Evolutionary conservation across 305 asterid species (phyloP), one percentile per base, ranked within the genome.

Genomic region (Fraxinus albicans): DNA sequence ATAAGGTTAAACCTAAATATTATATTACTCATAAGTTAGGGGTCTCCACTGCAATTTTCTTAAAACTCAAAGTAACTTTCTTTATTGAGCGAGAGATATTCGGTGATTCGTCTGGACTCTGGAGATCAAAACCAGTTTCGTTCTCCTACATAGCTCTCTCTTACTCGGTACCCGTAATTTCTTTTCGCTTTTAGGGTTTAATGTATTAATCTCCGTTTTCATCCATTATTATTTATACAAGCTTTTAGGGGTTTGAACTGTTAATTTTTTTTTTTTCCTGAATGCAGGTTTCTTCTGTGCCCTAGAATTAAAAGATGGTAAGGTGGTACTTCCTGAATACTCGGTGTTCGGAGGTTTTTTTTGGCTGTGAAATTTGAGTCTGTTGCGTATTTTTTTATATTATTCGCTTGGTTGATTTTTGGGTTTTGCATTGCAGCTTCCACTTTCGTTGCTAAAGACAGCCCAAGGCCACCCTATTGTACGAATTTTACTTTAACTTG

Each of bases 401-500:
- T 12, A 10, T 31, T 70, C 10, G 40, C 21, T 33, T 70, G 19
- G 36, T 74, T 27, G 50, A 5, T 55, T 77, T 77, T 36, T 3
- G 77, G 3, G 82, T 17, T 47, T 72, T 53, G 21, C 35, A 31
- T 84, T 58, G 77, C 87, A 91, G 94, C 89, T 90, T 82, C 95
- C 93, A 31, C 94, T 92, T 82, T 92, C 94, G 27, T 84, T 92
- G 85, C 94, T 88, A 29, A 92, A 92, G 90, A 90, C 92, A 84
- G 93, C 94, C 63, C 93, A 90, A 83, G 92, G 93, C 47, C 93
- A 92, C 84, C 95, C 90, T 58, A 91, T 92, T 91, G 95, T 90
- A 80, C 82, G 36, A 15, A 29, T 70, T 67, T 3, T 67, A 67
- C 74, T 67, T 10, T 29, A 0, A 10, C n/a, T 29, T 3, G 27